These are phyloP conservation scores for Curvularia lunata DNA, from an alignment of 2,329 filamentous ascomycete genomes.

Conservation along the genomic window DNA sequence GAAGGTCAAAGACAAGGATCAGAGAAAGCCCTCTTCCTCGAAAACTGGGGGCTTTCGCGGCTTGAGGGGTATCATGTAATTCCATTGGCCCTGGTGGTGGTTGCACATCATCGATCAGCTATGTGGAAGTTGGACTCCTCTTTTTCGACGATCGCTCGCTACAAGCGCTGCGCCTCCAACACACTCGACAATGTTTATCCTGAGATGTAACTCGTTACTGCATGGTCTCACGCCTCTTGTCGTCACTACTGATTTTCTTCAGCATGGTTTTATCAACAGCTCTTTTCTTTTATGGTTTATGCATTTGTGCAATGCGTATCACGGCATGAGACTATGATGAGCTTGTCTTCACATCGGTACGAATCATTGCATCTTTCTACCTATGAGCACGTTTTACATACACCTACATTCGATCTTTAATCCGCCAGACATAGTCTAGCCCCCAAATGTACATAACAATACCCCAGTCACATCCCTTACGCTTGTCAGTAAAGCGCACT, in stretches of 20 bases:
- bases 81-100: not conserved
- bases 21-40: slow-evolving; percentile 52
- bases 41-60: slow-evolving; percentile 50
- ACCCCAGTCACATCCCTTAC: slow-evolving; percentile 1
- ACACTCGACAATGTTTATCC: slow-evolving; percentile 6
- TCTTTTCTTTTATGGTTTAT: slow-evolving; percentile 6
- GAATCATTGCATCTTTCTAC: slow-evolving; percentile 5
- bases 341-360: not conserved
- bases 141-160: slow-evolving; percentile 1
- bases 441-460: not conserved
- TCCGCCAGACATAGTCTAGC: not conserved
- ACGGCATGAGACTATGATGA: slow-evolving; percentile 1
- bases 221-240: not conserved
- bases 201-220: slow-evolving; percentile 2
- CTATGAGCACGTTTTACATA: not conserved
- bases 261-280: not conserved
- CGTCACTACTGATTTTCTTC: not conserved
- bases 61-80: slow-evolving; percentile 48
- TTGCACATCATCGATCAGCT: slow-evolving; percentile 3
- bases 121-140: slow-evolving; percentile 5
- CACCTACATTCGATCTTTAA: not conserved
- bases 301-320: not conserved
- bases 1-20: slow-evolving; percentile 58
- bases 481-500: not conserved
- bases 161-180: not conserved